Evolutionary conservation across 345 rosid species (phyloP).

Genomic region (Citrus reticulata): DNA sequence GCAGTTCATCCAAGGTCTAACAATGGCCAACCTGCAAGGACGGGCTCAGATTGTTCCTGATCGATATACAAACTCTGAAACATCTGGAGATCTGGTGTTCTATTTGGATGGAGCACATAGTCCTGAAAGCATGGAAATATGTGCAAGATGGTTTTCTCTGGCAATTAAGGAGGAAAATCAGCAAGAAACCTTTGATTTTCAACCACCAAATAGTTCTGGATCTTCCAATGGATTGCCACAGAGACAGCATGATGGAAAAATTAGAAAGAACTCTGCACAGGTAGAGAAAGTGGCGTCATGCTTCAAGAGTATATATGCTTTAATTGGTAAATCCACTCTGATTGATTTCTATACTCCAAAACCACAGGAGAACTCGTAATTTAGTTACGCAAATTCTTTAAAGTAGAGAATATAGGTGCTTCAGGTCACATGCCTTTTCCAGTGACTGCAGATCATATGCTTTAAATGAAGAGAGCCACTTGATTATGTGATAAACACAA

Average conservation of each 20-base stretch:
- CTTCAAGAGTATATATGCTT: not conserved
- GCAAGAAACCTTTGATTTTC: constrained; percentile 25
- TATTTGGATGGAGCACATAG: constrained; percentile 97
- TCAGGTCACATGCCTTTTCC: not conserved
- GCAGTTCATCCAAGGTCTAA: constrained; percentile 77
- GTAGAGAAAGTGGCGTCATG: constrained; percentile 25
- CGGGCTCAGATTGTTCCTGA: constrained; percentile 90
- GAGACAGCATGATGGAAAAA: constrained; percentile 15
- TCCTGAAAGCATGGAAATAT: constrained; percentile 93
- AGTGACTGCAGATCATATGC: not conserved
- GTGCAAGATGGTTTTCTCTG: constrained; percentile 81
- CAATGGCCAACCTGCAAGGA: constrained; percentile 83
- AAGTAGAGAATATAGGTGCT: not conserved
- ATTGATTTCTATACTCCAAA: not conserved
- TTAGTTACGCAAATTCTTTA: not conserved
- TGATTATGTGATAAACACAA: not conserved
- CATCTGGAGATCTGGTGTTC: constrained; percentile 62
- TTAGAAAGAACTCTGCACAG: constrained; percentile 50
- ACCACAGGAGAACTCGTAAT: not conserved
- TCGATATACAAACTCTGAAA: constrained; percentile 37
- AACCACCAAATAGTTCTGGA: constrained; percentile 28
- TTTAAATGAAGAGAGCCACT: not conserved
- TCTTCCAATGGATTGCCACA: constrained; percentile 28
- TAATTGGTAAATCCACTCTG: not conserved
- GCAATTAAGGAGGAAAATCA: constrained; percentile 51